These are phyloP conservation scores for Harringtonia aguacate DNA, from an alignment of 2,329 filamentous ascomycete species.

Conservation along the genomic window DNA sequence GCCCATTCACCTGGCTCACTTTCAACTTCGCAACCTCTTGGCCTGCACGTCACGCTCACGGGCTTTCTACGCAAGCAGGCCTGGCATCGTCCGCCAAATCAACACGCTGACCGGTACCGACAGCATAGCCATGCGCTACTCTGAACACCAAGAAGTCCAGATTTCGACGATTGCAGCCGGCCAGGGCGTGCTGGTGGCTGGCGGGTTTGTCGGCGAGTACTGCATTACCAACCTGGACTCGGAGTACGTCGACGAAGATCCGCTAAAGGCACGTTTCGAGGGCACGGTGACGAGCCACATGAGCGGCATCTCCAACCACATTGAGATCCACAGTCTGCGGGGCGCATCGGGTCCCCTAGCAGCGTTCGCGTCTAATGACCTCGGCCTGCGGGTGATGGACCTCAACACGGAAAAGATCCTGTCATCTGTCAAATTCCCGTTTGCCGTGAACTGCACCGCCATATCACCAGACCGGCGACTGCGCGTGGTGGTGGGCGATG, in stretches of 20 bases:
- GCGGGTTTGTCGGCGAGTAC: slow-evolving; percentile 48
- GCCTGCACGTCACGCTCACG: slow-evolving; percentile 44
- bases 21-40: slow-evolving; percentile 54
- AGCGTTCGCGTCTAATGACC: slow-evolving; percentile 54
- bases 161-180: slow-evolving; percentile 41
- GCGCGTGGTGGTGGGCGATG: slow-evolving; percentile 63
- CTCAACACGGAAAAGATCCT: slow-evolving; percentile 48
- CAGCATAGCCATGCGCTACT: slow-evolving; percentile 34
- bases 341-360: slow-evolving; percentile 40
- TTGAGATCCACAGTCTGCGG: slow-evolving; percentile 46
- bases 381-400: slow-evolving; percentile 47
- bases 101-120: slow-evolving; percentile 36
- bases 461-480: slow-evolving; percentile 61
- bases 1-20: slow-evolving; percentile 49
- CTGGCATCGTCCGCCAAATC: slow-evolving; percentile 36
- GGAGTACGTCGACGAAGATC: slow-evolving; percentile 15
- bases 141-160: slow-evolving; percentile 24
- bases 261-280: slow-evolving; percentile 23
- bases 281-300: slow-evolving; percentile 35
- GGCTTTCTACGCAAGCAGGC: slow-evolving; percentile 44
- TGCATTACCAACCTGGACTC: slow-evolving; percentile 35
- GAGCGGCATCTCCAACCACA: slow-evolving; percentile 55
- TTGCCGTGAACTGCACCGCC: slow-evolving; percentile 62
- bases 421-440: slow-evolving; percentile 39
- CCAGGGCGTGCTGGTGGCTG: slow-evolving; percentile 46